phyloP scores from a whole-genome alignment of 805 yeast species.

The Suhomyces pyralidae region DNA sequence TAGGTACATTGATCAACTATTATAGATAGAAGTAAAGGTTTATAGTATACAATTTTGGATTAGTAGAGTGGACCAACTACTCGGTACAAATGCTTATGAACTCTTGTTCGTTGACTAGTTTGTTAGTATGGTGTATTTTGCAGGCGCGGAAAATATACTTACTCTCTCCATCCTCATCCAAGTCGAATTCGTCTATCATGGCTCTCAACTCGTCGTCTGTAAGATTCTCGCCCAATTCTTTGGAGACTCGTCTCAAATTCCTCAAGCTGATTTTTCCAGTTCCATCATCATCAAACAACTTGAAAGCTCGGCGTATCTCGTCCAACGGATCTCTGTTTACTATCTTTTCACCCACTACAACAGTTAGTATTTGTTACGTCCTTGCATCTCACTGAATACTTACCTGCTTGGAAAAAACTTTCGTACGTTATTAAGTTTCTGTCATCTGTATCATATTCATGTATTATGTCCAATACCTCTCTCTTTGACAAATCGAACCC shows the following conservation, averaged over 20 bases:
- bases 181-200: slow-evolving; percentile 96
- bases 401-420: slow-evolving; percentile 73
- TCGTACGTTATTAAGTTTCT: slow-evolving; percentile 72
- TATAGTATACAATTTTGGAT: slow-evolving; percentile 2
- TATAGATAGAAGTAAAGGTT: not conserved
- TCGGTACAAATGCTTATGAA: slow-evolving; percentile 36
- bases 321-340: slow-evolving; percentile 87
- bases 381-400: slow-evolving; percentile 18
- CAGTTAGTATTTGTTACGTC: slow-evolving; percentile 18
- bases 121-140: slow-evolving; percentile 24
- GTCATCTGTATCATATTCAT: slow-evolving; percentile 77
- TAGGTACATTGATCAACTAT: not conserved
- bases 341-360: slow-evolving; percentile 71
- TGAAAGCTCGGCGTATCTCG: slow-evolving; percentile 87
- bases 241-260: slow-evolving; percentile 83
- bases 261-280: slow-evolving; percentile 82
- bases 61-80: slow-evolving; percentile 1
- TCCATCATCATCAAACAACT: slow-evolving; percentile 79
- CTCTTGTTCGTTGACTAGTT: slow-evolving; percentile 72
- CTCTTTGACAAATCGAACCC: slow-evolving; percentile 82
- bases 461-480: slow-evolving; percentile 72
- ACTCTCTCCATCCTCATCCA: slow-evolving; percentile 93
- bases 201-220: slow-evolving; percentile 92
- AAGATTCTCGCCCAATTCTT: slow-evolving; percentile 87
- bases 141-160: slow-evolving; percentile 23